phyloP scores from a whole-genome alignment of 306 rosid genomes.

The Cicer chorassanicum region DNA sequence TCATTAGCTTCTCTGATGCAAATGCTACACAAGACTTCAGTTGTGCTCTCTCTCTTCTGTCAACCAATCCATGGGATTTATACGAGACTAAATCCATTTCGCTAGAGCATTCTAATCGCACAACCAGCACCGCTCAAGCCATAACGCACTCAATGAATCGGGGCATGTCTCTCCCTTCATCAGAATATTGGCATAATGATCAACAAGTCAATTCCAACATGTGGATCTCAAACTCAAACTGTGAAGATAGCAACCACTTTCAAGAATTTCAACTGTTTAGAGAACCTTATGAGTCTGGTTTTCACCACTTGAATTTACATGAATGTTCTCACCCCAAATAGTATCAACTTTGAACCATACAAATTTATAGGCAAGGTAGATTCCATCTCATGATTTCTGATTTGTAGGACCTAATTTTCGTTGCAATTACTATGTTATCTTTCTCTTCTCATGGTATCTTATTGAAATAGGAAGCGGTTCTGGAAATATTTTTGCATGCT shows the following conservation, averaged over 20 bases:
- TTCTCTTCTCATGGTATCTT: background rate
- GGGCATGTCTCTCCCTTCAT: constrained; percentile 49
- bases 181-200: constrained; percentile 56
- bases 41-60: constrained; percentile 99
- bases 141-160: constrained; percentile 43
- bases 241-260: constrained; percentile 46
- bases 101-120: constrained; percentile 45
- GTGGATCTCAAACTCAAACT: constrained; percentile 44
- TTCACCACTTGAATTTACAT: constrained; percentile 50
- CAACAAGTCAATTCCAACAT: constrained; percentile 45
- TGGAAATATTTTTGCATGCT: constrained; percentile 3
- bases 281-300: constrained; percentile 53
- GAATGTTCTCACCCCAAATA: background rate
- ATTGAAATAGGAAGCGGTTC: background rate
- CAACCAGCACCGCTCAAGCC: constrained; percentile 45
- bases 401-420: background rate
- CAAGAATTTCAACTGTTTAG: constrained; percentile 60
- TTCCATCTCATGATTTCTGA: constrained; percentile 13
- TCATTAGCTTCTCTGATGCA: constrained; percentile 51
- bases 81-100: constrained; percentile 50
- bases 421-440: background rate
- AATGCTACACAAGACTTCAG: constrained; percentile 58
- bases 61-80: constrained; percentile 68
- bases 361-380: constrained; percentile 33
- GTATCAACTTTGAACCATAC: background rate